These are phyloP conservation scores for Epichloe typhina DNA, from an alignment of 2,329 filamentous ascomycete species.

Conservation along the genomic window DNA sequence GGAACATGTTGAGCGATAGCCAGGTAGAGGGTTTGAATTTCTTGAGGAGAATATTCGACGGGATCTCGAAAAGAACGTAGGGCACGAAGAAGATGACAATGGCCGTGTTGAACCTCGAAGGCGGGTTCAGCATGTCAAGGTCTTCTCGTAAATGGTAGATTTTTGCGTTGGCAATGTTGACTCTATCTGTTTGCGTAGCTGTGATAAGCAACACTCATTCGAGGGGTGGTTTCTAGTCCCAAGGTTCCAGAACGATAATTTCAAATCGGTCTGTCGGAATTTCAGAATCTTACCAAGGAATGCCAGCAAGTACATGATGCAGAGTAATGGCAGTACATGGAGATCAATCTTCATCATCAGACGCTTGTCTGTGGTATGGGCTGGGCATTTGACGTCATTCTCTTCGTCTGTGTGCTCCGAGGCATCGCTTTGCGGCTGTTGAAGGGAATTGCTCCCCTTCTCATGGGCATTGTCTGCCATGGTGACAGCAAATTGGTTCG, in stretches of 20 bases:
- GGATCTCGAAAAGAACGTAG: constrained; percentile 60
- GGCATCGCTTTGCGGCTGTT: constrained; percentile 5
- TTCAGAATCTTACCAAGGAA: constrained; percentile 37
- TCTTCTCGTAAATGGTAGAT: constrained; percentile 53
- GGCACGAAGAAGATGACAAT: constrained; percentile 74
- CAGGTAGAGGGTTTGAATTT: constrained; percentile 47
- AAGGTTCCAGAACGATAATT: too few species aligned
- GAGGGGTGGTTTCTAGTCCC: too few species aligned
- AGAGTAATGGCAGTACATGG: constrained; percentile 59
- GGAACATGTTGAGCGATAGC: constrained; percentile 73
- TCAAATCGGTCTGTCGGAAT: background rate
- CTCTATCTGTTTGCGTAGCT: constrained; percentile 33
- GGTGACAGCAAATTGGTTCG: background rate
- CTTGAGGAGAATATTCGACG: constrained; percentile 56
- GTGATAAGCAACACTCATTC: too few species aligned
- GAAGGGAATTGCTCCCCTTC: constrained; percentile 9
- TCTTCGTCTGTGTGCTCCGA: background rate
- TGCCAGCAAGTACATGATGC: constrained; percentile 56
- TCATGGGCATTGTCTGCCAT: constrained; percentile 10
- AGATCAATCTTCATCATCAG: constrained; percentile 59
- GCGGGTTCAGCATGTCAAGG: constrained; percentile 36
- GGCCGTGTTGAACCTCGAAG: constrained; percentile 57
- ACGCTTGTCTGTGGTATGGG: constrained; percentile 47
- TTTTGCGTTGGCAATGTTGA: constrained; percentile 69
- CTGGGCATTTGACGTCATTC: constrained; percentile 24